Evolutionary conservation across 257 asterid genomes (phyloP).

Genomic region (Anisodus acutangulus): DNA sequence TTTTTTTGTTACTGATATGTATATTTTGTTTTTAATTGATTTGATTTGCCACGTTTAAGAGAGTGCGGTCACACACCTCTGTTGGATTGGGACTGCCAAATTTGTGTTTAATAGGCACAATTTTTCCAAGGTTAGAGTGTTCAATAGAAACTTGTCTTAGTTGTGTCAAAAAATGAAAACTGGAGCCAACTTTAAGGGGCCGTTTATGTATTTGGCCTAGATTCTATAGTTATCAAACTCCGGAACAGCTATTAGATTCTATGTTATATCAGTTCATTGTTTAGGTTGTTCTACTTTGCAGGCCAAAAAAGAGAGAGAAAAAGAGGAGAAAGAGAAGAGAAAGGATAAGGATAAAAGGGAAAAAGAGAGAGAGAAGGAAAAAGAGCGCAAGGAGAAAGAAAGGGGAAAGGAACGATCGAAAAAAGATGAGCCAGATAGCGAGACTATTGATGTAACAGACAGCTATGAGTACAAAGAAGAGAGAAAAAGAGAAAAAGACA

Average conservation of each 20-base stretch:
- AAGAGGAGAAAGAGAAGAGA: slow-evolving; percentile 82
- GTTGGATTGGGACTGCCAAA: not conserved
- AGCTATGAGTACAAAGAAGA: slow-evolving; percentile 73
- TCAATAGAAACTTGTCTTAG: not conserved
- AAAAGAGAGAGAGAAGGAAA: slow-evolving; percentile 47
- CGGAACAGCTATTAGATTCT: slow-evolving; percentile 12
- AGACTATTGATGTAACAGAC: slow-evolving; percentile 55
- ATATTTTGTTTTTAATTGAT: not conserved
- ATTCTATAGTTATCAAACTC: not conserved
- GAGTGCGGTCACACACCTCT: not conserved
- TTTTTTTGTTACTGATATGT: not conserved
- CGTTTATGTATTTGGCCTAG: not conserved
- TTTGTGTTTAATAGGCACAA: not conserved
- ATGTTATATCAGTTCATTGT: not conserved
- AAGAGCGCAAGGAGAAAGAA: slow-evolving; percentile 72
- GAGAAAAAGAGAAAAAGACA: slow-evolving; percentile 76
- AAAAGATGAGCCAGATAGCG: slow-evolving; percentile 69
- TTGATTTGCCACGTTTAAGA: not conserved
- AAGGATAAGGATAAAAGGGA: slow-evolving; percentile 61
- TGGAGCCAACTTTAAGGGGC: not conserved
- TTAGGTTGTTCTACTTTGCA: slow-evolving; percentile 39
- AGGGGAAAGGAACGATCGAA: slow-evolving; percentile 66
- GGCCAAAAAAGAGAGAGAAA: slow-evolving; percentile 88
- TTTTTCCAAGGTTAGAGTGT: not conserved
- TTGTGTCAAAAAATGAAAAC: slow-evolving; percentile 2